phyloP scores from a whole-genome alignment of 2,329 filamentous ascomycete species.

The Trichophyton rubrum region DNA sequence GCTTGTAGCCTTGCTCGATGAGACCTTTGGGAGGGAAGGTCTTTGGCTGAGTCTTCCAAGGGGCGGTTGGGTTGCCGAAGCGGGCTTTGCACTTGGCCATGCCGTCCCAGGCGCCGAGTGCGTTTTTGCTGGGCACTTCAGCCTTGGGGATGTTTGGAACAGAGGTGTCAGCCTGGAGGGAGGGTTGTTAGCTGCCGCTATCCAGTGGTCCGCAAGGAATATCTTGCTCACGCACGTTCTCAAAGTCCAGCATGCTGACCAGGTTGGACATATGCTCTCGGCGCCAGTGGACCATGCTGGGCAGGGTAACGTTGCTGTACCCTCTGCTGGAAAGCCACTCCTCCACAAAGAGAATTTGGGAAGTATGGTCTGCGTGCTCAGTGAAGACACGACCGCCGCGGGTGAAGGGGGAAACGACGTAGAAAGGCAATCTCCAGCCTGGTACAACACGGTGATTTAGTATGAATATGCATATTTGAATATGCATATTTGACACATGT shows the following conservation, averaged over 20 bases:
- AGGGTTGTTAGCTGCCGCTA: not conserved
- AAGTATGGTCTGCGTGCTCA: slow-evolving; percentile 44
- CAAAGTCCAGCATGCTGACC: slow-evolving; percentile 37
- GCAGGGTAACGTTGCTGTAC: slow-evolving; percentile 28
- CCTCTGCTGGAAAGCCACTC: slow-evolving; percentile 38
- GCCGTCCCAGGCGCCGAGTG: slow-evolving; percentile 35
- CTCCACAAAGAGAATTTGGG: slow-evolving; percentile 44
- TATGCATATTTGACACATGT: no score
- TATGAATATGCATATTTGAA: no score
- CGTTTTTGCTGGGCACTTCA: slow-evolving; percentile 32
- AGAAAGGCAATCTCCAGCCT: slow-evolving; percentile 42
- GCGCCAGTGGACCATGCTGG: slow-evolving; percentile 37
- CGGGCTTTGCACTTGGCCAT: slow-evolving; percentile 33
- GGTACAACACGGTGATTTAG: no score
- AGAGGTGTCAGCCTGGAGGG: slow-evolving; percentile 35
- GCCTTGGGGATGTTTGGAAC: slow-evolving; percentile 37
- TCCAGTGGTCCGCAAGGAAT: not conserved
- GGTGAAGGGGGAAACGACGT: slow-evolving; percentile 46
- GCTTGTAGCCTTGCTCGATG: slow-evolving; percentile 44
- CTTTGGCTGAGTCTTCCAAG: slow-evolving; percentile 35
- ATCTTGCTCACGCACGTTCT: slow-evolving; percentile 18
- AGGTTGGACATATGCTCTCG: slow-evolving; percentile 39
- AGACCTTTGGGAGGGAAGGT: slow-evolving; percentile 21
- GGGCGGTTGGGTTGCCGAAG: slow-evolving; percentile 34
- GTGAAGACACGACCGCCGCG: slow-evolving; percentile 43